Conservation (phyloP, 1,284 basidiomycete genomes). For the Leucoagaricus sp. region DNA sequence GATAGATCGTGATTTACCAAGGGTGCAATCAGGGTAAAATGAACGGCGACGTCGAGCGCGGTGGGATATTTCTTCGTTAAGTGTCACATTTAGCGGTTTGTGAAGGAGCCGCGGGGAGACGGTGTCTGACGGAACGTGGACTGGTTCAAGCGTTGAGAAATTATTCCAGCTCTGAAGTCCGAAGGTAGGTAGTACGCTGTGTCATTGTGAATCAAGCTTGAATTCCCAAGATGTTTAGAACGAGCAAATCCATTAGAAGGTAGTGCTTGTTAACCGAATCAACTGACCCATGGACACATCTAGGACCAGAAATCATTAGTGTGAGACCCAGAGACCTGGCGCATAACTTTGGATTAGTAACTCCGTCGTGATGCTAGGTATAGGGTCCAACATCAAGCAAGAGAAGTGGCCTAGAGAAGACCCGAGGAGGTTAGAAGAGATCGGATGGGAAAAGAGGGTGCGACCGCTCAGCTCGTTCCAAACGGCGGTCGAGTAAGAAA, state of each 20-base stretch:
- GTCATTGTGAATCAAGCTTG: too few species aligned
- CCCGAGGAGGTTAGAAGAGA: not conserved
- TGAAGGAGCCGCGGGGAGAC: not conserved
- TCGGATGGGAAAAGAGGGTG: not conserved
- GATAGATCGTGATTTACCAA: conserved; percentile 1
- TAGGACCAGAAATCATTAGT: not conserved
- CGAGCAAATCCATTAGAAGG: not conserved
- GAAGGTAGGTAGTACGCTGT: not conserved
- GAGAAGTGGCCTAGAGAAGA: not conserved
- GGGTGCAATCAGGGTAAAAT: conserved; percentile 1
- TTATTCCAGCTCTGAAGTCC: too few species aligned
- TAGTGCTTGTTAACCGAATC: not conserved
- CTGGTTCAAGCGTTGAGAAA: not conserved
- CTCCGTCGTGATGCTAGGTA: conserved; percentile 3
- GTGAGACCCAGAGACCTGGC: conserved; percentile 1
- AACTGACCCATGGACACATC: not conserved
- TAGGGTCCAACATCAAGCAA: not conserved
- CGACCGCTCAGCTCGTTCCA: too few species aligned
- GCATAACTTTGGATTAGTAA: not conserved
- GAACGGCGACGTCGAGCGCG: not conserved
- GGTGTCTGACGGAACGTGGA: not conserved
- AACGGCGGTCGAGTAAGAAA: too few species aligned
- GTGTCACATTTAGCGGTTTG: not conserved
- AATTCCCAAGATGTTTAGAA: too few species aligned
- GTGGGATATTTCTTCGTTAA: not conserved